Percentiles rank a stretch among this genome's conserved stretches.
phyloP scores from a whole-genome alignment of 345 rosid genomes.

The Dipteronia dyeriana region DNA sequence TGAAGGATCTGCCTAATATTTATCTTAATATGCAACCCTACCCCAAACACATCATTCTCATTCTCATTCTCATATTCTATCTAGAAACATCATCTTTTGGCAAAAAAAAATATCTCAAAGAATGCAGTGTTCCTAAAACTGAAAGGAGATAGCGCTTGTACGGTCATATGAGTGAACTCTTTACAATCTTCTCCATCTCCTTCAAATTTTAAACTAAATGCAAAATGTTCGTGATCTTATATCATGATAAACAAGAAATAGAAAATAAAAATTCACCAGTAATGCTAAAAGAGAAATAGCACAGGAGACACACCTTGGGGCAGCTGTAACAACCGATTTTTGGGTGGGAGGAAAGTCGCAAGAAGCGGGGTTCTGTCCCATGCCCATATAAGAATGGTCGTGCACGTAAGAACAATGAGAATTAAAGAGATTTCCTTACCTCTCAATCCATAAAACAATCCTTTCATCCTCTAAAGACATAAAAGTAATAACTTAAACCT shows the following conservation, averaged over 20 bases:
- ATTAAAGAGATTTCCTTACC: conserved; percentile 51
- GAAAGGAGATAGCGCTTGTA: neutral
- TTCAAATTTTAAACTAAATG: neutral
- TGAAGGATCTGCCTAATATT: neutral
- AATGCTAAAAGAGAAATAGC: neutral
- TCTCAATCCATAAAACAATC: conserved; percentile 42
- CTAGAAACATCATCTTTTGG: neutral
- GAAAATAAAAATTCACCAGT: neutral
- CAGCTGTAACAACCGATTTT: conserved; percentile 40
- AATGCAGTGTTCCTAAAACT: neutral
- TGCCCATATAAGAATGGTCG: conserved; percentile 56
- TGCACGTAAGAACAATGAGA: conserved; percentile 55
- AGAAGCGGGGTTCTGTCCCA: conserved; percentile 58
- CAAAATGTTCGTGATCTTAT: neutral
- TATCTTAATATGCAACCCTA: neutral
- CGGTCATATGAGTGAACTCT: neutral
- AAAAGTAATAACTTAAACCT: conserved; percentile 16
- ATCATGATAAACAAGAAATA: neutral
- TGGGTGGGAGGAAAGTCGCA: conserved; percentile 50
- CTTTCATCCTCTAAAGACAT: conserved; percentile 58
- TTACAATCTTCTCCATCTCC: neutral
- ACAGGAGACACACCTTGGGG: conserved; percentile 42
- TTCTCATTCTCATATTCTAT: neutral
- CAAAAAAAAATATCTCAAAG: conserved; percentile 1
- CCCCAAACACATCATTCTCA: neutral